Evolutionary conservation across 2,329 filamentous ascomycete genomes (phyloP).

Genomic region (Cryphonectria carpinicola): DNA sequence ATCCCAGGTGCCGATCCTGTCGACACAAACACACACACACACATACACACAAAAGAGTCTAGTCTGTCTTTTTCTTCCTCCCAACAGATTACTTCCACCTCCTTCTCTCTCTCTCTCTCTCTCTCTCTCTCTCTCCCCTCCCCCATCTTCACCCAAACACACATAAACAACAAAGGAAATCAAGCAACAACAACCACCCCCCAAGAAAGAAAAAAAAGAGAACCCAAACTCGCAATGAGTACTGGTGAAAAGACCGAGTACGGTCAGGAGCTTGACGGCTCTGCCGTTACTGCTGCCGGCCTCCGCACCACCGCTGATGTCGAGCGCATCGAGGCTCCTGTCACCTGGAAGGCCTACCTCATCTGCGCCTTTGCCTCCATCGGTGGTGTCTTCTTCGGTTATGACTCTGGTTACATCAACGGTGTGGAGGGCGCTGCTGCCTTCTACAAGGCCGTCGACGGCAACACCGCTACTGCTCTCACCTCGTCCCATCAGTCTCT

Average conservation of each 20-base stretch:
- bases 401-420: conserved; percentile 77
- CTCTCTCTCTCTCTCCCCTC: too few species aligned
- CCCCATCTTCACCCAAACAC: not conserved
- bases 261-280: conserved; percentile 13
- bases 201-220: too few species aligned
- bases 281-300: conserved; percentile 30
- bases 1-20: not conserved
- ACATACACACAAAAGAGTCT: too few species aligned
- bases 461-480: conserved; percentile 41
- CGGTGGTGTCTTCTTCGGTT: conserved; percentile 78
- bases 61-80: not conserved
- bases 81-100: not conserved
- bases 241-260: conserved; percentile 19
- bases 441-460: conserved; percentile 58
- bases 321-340: conserved; percentile 66
- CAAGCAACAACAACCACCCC: not conserved
- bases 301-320: conserved; percentile 55
- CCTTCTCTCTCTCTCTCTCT: not conserved
- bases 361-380: conserved; percentile 74
- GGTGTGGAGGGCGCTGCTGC: conserved; percentile 58
- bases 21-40: not conserved
- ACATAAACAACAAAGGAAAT: not conserved
- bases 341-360: conserved; percentile 70
- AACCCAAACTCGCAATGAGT: conserved; percentile 13
- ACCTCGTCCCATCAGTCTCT: conserved; percentile 53